Evolutionary conservation across 208 protist genomes (phyloP), one percentile per base, ranked within the genome.

Genomic region (Crithidia expoeki): DNA sequence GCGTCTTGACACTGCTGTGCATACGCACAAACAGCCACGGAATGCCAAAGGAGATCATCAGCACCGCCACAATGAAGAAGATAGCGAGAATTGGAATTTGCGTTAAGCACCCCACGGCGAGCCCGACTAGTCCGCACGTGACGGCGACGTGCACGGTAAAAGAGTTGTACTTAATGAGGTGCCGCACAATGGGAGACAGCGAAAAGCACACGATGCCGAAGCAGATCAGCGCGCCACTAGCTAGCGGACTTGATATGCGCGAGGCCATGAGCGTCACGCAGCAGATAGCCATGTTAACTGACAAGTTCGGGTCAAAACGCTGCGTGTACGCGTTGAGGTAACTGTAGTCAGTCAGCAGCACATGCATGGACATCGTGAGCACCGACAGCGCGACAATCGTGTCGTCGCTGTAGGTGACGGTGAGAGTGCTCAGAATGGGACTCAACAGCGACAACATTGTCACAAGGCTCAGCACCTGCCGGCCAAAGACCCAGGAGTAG

Each of bases 361-460:
- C 74, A 64, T 96, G 81, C 38, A 97, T 34, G 32, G 72, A 88
- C 86, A 96, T 92, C 38, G 84, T 81, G 62, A 93, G 74, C 33
- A 94, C 82, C 66, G 83, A 90, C 34, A 96, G 77, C 25, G 91
- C 81, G 12, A 93, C 83, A 74, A 97, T 94, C n/a, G 93, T 97
- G 70, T 97, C 93, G 62, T 96, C 78, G 58, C 82, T 90, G 76
- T 92, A 97, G 34, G 86, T 85, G 10, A 89, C 82, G 9, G 90
- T 96, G 55, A 97, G 75, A 7, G 89, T 97, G 50, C 85, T 83
- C 42, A 97, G 66, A 21, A 93, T 83, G 10, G 93, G 91, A 16
- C 84, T 91, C 17, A 97, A 62, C 64, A 97, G 58, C 25, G 90
- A 57, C 23, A 97, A 65, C 34, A 90, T 74, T 1, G 71, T 73